These are phyloP conservation scores for Jamesozyma hellenica DNA, from an alignment of 805 yeast genomes.

Conservation along the genomic window DNA sequence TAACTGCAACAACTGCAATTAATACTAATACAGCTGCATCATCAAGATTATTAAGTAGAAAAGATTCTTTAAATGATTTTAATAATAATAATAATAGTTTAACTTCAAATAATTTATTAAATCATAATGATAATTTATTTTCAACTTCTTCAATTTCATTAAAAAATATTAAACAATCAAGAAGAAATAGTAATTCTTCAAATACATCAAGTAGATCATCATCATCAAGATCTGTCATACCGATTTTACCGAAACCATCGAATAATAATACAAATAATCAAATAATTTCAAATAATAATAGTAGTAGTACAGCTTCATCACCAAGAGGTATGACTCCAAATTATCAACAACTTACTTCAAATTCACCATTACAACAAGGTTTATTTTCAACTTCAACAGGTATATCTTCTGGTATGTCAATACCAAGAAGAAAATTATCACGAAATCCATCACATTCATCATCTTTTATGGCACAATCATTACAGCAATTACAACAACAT, in stretches of 20 bases:
- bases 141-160: background rate
- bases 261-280: background rate
- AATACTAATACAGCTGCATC: constrained; percentile 4
- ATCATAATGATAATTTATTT: background rate
- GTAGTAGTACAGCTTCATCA: constrained; percentile 22
- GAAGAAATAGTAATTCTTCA: constrained; percentile 27
- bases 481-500: constrained; percentile 20
- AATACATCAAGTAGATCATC: constrained; percentile 25
- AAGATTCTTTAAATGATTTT: constrained; percentile 3
- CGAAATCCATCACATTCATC: constrained; percentile 25
- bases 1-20: constrained; percentile 9
- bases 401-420: constrained; percentile 17
- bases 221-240: constrained; percentile 26
- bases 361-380: constrained; percentile 17
- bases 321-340: constrained; percentile 14
- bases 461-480: constrained; percentile 22
- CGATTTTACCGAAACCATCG: constrained; percentile 28
- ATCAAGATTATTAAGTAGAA: constrained; percentile 1
- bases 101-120: background rate
- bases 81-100: background rate
- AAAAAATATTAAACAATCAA: constrained; percentile 1
- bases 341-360: constrained; percentile 3
- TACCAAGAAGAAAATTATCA: constrained; percentile 24
- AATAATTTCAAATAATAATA: background rate
- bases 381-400: constrained; percentile 17